Evolutionary conservation across 495 filamentous ascomycete species (phyloP).

Genomic region (Penicillium roqueforti): DNA sequence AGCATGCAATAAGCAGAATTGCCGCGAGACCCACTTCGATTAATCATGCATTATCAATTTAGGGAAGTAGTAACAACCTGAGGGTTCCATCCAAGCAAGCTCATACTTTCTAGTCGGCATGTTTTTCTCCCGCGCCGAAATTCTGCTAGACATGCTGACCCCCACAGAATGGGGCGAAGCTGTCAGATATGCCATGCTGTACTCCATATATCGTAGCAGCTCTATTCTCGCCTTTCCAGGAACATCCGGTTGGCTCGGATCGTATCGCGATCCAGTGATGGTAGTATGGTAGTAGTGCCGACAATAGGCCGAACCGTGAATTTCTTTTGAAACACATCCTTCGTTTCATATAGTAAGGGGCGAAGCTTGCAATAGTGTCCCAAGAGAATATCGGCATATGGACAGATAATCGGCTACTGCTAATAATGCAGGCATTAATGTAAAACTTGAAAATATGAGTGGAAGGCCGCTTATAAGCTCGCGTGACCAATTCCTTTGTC

Average conservation of each 20-base stretch:
- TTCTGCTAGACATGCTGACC: too few relatives aligned
- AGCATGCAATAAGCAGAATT: not conserved
- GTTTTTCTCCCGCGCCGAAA: too few relatives aligned
- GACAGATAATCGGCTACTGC: not conserved
- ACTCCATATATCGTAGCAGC: too few relatives aligned
- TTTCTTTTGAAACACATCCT: not conserved
- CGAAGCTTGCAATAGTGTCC: too few relatives aligned
- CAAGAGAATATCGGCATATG: not conserved
- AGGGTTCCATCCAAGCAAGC: too few relatives aligned
- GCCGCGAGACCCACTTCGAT: not conserved
- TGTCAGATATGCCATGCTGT: too few relatives aligned
- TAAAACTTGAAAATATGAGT: not conserved
- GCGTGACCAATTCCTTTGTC: not conserved
- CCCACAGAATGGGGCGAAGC: too few relatives aligned
- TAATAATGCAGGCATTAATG: too few relatives aligned
- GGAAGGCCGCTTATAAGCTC: not conserved
- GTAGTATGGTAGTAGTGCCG: too few relatives aligned
- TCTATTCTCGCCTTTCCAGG: too few relatives aligned
- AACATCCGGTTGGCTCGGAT: too few relatives aligned
- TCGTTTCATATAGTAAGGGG: not conserved
- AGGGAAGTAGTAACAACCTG: not conserved
- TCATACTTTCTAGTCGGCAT: not conserved
- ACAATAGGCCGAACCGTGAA: not conserved
- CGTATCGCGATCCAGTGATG: too few relatives aligned
- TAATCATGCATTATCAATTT: not conserved